These are phyloP conservation scores for Orbilia oligospora DNA, from an alignment of 2,329 filamentous ascomycete genomes.

Conservation along the genomic window DNA sequence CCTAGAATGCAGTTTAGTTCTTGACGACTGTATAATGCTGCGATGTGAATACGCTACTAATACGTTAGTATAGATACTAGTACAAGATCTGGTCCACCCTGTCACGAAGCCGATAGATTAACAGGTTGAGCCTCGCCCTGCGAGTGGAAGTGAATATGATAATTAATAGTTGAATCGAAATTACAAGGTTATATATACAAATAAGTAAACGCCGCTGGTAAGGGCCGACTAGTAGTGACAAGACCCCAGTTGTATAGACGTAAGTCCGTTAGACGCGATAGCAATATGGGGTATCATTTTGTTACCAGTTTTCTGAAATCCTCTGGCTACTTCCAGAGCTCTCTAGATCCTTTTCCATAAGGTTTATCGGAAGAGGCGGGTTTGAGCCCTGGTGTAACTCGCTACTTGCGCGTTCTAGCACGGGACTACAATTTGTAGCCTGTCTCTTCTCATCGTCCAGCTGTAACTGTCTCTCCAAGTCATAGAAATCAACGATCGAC, in stretches of 20 bases:
- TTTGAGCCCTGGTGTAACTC: constrained; percentile 16
- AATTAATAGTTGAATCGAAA: constrained; percentile 2
- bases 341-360: background rate
- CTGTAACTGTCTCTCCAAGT: constrained; percentile 56
- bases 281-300: no score
- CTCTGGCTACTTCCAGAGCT: background rate
- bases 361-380: background rate
- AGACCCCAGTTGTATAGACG: background rate
- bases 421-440: constrained; percentile 50
- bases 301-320: background rate
- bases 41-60: no score
- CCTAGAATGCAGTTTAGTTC: no score
- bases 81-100: no score
- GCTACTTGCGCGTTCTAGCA: constrained; percentile 52
- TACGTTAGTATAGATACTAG: no score
- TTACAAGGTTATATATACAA: constrained; percentile 28
- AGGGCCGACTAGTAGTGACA: background rate
- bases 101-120: background rate
- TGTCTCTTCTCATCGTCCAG: constrained; percentile 57
- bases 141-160: background rate
- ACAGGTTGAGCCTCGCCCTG: background rate
- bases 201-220: background rate
- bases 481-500: constrained; percentile 56
- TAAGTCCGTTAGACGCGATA: no score
- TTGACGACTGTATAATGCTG: no score